phyloP scores from a whole-genome alignment of 768 basidiomycete species.

The Phanerochaete carnosa region DNA sequence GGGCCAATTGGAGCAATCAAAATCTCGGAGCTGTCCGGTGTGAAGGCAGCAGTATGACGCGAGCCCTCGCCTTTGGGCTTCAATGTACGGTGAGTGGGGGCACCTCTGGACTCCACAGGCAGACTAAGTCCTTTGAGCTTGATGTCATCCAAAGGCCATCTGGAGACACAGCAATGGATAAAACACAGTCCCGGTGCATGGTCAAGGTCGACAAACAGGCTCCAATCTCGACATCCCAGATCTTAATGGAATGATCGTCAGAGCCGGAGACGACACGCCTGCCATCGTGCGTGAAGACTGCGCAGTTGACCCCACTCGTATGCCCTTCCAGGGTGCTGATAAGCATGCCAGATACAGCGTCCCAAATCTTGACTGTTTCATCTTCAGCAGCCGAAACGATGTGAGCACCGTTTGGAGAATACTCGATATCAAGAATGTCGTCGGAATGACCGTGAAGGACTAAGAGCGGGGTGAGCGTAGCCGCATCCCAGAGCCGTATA shows the following conservation, averaged over 20 bases:
- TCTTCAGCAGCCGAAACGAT: constrained; percentile 15
- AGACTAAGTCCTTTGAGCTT: neutral
- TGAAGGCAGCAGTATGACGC: too few species aligned
- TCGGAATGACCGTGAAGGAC: constrained; percentile 8
- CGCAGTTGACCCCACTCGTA: constrained; percentile 1
- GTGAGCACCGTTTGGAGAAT: constrained; percentile 16
- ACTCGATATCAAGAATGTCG: constrained; percentile 5
- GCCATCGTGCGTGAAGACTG: neutral
- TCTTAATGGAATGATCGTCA: neutral
- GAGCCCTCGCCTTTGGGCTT: neutral
- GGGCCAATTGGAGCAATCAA: too few species aligned
- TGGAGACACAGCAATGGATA: neutral
- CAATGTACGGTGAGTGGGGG: neutral
- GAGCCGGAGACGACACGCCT: neutral
- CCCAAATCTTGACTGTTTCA: constrained; percentile 17
- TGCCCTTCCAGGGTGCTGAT: constrained; percentile 10
- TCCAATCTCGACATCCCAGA: neutral
- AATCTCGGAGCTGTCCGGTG: too few species aligned
- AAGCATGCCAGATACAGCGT: constrained; percentile 7
- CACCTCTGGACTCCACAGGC: neutral
- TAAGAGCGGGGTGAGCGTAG: constrained; percentile 1
- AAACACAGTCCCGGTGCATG: neutral
- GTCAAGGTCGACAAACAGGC: neutral
- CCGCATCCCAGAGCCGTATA: constrained; percentile 15
- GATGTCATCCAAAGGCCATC: neutral